Evolutionary conservation across 345 rosid species (phyloP), one percentile per base, ranked within the genome.

Genomic region (Schrenkiella parvula): DNA sequence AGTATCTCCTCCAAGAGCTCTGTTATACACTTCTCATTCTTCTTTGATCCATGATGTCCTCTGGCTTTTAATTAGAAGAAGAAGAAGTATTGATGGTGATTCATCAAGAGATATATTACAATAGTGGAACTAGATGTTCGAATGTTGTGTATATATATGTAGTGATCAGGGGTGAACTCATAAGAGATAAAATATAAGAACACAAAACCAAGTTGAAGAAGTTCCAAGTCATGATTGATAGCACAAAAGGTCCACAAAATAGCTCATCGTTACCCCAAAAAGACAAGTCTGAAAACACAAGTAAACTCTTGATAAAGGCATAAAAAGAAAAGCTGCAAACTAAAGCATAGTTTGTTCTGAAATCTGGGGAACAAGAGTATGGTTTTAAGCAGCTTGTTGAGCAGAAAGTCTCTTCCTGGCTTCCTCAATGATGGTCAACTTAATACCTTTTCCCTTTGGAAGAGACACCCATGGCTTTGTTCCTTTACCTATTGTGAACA

Each of bases 401-500:
- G 68, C 82, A 39, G 83, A 77, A 28, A 73, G 79, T 62, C 85
- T 84, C 87, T 75, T 84, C 75, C 77, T 77, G 17, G 87, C 85
- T 71, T 84, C 87, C 42, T 81, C 87, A 37, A 84, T 81, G 75
- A 84, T 64, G 2, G 83, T 60, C 67, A 84, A 32, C 77, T 79
- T 81, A 67, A 83, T 83, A 78, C 93, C 93, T 80, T 84, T 88
- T 67, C 93, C 93, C 83, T 84, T 88, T 18, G 93, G 93, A 73
- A 89, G 89, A 10, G 91, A 87, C 37, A 85, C 84, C 91, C 88
- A 85, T 0, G 95, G 95, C 62, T 87, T 89, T 26, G 87, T 66
- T 26, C 95, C 91, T 68, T 85, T 87, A 1, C 95, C 95, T 1
- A 89, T 79, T 21, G 86, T 87, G 74, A 77, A 89, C 61, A 89